A percentile compares a stretch with the other conserved stretches of the same genome.
These are phyloP conservation scores for Fagopyrum esculentum DNA, from an alignment of 148 eudicot genomes.

Conservation along the genomic window DNA sequence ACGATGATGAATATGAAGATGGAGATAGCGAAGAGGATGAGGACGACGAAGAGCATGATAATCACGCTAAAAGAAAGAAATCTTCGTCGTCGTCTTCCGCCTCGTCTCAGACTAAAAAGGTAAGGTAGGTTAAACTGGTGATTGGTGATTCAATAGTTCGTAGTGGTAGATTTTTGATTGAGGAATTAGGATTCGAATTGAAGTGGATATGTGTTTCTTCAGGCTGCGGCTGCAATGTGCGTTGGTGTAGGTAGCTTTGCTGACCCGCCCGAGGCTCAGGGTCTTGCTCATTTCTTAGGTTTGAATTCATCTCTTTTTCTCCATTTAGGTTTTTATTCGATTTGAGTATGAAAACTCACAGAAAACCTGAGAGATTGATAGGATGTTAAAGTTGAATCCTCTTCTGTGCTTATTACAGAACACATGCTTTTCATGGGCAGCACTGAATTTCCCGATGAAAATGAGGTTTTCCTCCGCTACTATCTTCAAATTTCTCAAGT, in stretches of 20 bases:
- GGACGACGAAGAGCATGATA: constrained; percentile 14
- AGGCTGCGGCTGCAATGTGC: constrained; percentile 97
- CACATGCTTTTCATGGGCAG: constrained; percentile 99
- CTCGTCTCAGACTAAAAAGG: constrained; percentile 69
- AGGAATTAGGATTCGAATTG: not conserved
- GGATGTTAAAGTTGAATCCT: not conserved
- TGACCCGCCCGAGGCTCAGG: constrained; percentile 96
- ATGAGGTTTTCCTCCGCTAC: constrained; percentile 53
- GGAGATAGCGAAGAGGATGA: constrained; percentile 23
- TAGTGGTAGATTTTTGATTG: not conserved
- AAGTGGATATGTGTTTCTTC: not conserved
- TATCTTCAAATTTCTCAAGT: constrained; percentile 6
- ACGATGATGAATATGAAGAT: constrained; percentile 26
- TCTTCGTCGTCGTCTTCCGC: constrained; percentile 7
- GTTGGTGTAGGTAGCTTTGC: constrained; percentile 93
- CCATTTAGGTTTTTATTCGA: not conserved
- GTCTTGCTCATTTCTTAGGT: constrained; percentile 97
- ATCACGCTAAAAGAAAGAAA: constrained; percentile 17
- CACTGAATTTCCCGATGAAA: constrained; percentile 90
- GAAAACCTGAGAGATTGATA: not conserved
- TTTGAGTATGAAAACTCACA: not conserved
- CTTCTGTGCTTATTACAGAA: constrained; percentile 36
- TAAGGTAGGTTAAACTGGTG: constrained; percentile 12
- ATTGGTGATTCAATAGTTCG: not conserved
- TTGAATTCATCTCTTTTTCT: constrained; percentile 6